These are phyloP conservation scores for Sporothrix schenckii DNA, from an alignment of 2,329 filamentous ascomycete species.

Conservation along the genomic window DNA sequence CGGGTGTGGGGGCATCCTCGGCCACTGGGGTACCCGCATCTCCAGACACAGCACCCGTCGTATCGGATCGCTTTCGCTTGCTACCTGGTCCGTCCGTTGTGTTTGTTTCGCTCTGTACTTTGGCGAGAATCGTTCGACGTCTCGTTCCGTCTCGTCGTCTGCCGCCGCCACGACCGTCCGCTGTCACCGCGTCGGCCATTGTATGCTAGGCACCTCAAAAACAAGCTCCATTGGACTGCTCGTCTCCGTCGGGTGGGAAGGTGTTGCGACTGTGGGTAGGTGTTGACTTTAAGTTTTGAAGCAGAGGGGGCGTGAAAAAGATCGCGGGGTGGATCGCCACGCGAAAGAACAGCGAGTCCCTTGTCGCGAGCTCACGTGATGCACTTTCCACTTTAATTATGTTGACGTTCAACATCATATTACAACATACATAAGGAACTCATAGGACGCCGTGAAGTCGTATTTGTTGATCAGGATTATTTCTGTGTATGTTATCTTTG, in stretches of 20 bases:
- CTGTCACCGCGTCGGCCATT: conserved; percentile 28
- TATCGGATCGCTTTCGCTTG: conserved; percentile 27
- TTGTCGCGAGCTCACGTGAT: conserved; percentile 27
- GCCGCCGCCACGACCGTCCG: background rate
- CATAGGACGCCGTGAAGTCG: background rate
- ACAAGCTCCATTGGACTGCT: background rate
- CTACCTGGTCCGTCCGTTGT: background rate
- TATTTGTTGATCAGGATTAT: background rate
- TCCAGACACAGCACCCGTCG: background rate
- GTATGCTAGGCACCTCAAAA: background rate
- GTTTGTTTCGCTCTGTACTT: background rate
- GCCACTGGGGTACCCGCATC: background rate
- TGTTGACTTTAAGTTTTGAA: background rate
- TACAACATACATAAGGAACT: background rate
- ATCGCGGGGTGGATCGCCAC: conserved; percentile 19
- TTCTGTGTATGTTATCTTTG: background rate
- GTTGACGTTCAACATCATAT: background rate
- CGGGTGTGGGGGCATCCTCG: background rate
- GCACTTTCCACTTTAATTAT: background rate
- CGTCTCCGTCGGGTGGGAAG: background rate
- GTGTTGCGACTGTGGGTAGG: background rate
- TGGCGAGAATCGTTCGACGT: background rate
- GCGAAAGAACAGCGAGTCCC: background rate
- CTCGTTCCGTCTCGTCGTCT: background rate
- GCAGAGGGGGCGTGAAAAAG: background rate